phyloP scores from a whole-genome alignment of 305 asterid species.

The Solanum hybrid region DNA sequence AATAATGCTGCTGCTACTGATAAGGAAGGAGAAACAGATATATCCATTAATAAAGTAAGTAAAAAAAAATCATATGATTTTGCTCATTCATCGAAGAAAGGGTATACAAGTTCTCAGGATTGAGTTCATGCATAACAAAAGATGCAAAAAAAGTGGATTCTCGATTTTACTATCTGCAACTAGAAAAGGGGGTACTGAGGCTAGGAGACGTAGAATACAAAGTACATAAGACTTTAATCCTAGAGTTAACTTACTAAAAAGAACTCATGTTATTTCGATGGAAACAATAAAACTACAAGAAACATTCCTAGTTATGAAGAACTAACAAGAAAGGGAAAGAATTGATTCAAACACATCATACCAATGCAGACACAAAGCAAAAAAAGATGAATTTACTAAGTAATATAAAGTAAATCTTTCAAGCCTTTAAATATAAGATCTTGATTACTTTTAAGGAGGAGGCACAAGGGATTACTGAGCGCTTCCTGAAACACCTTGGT shows the following conservation, averaged over 20 bases:
- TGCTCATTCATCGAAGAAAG: background rate
- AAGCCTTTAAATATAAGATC: background rate
- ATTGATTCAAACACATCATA: background rate
- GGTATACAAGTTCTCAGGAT: background rate
- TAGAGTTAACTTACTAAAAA: background rate
- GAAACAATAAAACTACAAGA: background rate
- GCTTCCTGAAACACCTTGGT: background rate
- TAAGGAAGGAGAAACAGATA: background rate
- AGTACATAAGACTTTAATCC: background rate
- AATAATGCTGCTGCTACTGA: background rate
- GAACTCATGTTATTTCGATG: background rate
- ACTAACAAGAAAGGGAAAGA: background rate
- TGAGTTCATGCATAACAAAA: background rate
- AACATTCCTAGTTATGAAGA: background rate
- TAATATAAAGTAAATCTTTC: background rate
- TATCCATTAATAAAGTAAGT: background rate
- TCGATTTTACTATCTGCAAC: background rate
- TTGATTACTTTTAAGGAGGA: background rate
- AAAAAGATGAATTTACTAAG: background rate
- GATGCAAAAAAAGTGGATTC: background rate
- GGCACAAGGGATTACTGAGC: background rate
- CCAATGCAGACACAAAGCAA: background rate
- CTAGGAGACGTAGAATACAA: background rate
- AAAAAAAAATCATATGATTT: background rate
- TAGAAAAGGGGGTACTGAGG: background rate